Conservation (phyloP, 768 basidiomycete genomes). For the Psilocybe cyanescens region DNA sequence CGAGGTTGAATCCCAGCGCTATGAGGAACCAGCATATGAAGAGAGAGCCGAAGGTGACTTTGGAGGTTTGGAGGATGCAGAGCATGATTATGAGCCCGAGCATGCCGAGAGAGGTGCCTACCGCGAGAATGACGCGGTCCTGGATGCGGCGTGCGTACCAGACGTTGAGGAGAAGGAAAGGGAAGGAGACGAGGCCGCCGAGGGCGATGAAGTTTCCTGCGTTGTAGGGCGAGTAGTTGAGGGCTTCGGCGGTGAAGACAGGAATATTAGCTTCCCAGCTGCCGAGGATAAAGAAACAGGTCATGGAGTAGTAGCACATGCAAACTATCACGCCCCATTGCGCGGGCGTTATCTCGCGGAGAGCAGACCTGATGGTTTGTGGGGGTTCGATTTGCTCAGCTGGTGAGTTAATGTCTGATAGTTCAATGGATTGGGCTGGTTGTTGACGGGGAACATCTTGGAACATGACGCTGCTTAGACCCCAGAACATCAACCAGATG, state of each 20-base stretch:
- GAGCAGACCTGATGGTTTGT: constrained; percentile 3
- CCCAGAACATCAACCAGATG: constrained; percentile 58
- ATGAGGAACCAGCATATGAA: constrained; percentile 59
- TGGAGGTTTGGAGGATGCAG: constrained; percentile 41
- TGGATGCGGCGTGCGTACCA: constrained; percentile 59
- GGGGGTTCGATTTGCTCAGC: constrained; percentile 2
- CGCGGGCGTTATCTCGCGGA: constrained; percentile 16
- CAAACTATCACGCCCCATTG: constrained; percentile 57
- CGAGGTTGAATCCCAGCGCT: constrained; percentile 74
- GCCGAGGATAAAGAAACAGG: constrained; percentile 71
- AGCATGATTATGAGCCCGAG: constrained; percentile 57
- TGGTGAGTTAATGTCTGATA: constrained; percentile 40
- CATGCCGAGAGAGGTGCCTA: constrained; percentile 54
- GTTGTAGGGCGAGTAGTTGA: constrained; percentile 62
- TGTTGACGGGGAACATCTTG: constrained; percentile 37
- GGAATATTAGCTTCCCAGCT: constrained; percentile 74
- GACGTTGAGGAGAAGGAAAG: constrained; percentile 68
- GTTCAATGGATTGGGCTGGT: constrained; percentile 35
- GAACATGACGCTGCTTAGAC: constrained; percentile 34
- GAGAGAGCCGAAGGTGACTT: constrained; percentile 50
- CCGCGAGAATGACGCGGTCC: constrained; percentile 60
- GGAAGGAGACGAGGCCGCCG: constrained; percentile 63
- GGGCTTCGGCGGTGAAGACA: constrained; percentile 52
- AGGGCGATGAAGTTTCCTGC: constrained; percentile 76
- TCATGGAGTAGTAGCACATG: constrained; percentile 76